phyloP scores from a whole-genome alignment of 2,329 filamentous ascomycete genomes.

The Pseudogymnoascus sp. region DNA sequence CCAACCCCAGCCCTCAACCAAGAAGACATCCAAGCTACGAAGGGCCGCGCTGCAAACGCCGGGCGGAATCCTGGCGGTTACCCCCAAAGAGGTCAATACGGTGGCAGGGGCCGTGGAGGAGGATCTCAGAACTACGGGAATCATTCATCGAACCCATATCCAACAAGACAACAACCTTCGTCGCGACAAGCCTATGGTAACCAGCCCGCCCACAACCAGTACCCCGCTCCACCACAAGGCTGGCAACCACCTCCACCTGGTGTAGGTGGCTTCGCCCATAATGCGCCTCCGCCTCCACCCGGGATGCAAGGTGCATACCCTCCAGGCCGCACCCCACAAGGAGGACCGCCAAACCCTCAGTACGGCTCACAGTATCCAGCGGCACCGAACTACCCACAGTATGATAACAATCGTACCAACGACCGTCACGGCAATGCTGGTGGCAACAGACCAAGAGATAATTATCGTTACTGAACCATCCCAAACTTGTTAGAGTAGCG shows the following conservation, averaged over 20 bases:
- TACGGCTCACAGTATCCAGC: slow-evolving; percentile 12
- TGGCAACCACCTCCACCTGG: slow-evolving; percentile 40
- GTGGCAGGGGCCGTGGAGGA: slow-evolving; percentile 32
- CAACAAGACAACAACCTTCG: neutral
- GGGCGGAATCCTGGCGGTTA: slow-evolving; percentile 61
- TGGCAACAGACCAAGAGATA: neutral
- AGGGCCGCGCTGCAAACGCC: slow-evolving; percentile 53
- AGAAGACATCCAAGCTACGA: slow-evolving; percentile 66
- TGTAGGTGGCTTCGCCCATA: slow-evolving; percentile 34
- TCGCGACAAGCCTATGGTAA: slow-evolving; percentile 11
- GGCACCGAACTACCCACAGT: slow-evolving; percentile 13
- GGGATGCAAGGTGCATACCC: slow-evolving; percentile 18
- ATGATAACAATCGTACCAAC: slow-evolving; percentile 9
- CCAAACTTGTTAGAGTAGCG: neutral
- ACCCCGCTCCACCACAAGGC: slow-evolving; percentile 23
- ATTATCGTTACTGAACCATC: neutral
- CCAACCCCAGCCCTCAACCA: slow-evolving; percentile 63
- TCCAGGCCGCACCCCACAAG: slow-evolving; percentile 15
- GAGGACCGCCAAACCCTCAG: neutral
- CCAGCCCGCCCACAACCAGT: slow-evolving; percentile 19
- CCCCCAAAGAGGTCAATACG: neutral
- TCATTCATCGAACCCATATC: slow-evolving; percentile 35
- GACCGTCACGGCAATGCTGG: neutral
- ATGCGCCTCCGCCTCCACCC: slow-evolving; percentile 39
- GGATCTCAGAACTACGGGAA: slow-evolving; percentile 31